Base-by-base conservation (phyloP, 805 yeast genomes). In the Ogataea ganodermae region DNA sequence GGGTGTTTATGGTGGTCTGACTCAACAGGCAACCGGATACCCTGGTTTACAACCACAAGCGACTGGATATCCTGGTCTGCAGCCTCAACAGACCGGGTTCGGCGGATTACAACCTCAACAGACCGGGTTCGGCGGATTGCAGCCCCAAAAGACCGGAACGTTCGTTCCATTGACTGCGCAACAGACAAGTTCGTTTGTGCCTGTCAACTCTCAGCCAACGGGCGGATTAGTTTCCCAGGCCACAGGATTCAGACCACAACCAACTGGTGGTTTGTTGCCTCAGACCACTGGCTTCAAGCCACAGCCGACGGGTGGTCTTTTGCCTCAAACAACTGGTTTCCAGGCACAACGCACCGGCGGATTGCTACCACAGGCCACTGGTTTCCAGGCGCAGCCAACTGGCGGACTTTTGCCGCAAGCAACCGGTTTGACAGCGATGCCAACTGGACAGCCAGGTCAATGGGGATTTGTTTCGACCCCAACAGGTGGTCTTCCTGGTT, bases 401-500 rank as follows among this genome's bases (percentile, higher is more conserved):
- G 65, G 65, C 4, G 70, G 72, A 4, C 44, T 58, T 21, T 66
- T 65, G 52, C 63, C 76, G 1, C 79, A 74, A 54, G 69, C 64
- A 28, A 73, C 78, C 1, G 76, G 78, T 1, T 67, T 79, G 40
- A 76, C 73, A 46, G 69, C 81, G 3, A 80, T 76, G 66, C 82
- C 71, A 21, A 67, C 71, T 4, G 91, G 91, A 6, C 74, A 69
- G 53, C 91, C 90, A 0, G 91, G 91, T 18, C 82, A 85, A 63
- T 84, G 91, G 91, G 89, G 91, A 3, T 82, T 85, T 70, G 83
- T 82, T 36, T 75, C 84, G 24, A 75, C 75, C 46, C 86, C 89
- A 10, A 78, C 85, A 0, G 84, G 86, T 30, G 88, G 86, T 3
- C 74, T 85, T 24, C 89, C 89, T 3, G 89, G 89, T 6, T 68